Conservation (phyloP, 768 basidiomycete genomes). For the Xerocomellus chrysenteron region DNA sequence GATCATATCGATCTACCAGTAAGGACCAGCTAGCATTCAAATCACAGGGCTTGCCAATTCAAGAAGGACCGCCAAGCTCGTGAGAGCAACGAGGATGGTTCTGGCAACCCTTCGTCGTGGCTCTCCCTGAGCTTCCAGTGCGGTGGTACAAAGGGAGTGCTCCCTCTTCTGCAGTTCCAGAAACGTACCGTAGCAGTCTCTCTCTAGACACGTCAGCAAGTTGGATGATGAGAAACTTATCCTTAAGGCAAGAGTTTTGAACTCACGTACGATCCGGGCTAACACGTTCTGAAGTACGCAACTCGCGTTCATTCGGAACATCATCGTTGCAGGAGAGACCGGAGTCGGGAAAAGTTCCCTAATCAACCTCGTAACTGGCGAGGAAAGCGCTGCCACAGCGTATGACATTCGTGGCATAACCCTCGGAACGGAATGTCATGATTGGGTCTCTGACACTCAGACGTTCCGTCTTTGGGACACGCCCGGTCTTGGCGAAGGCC, state of each 20-base stretch:
- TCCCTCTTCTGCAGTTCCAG: background rate
- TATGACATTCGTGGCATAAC: constrained; percentile 26
- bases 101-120: constrained; percentile 7
- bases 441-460: constrained; percentile 12
- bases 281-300: constrained; percentile 5
- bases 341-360: constrained; percentile 34
- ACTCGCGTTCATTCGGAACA: constrained; percentile 23
- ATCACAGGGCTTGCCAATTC: constrained; percentile 21
- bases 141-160: constrained; percentile 4
- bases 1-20: constrained; percentile 20
- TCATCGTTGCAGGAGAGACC: constrained; percentile 29
- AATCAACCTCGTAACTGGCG: constrained; percentile 29
- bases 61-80: constrained; percentile 13
- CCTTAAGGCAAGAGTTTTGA: constrained; percentile 1
- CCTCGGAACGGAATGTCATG: constrained; percentile 17
- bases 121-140: background rate
- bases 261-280: background rate
- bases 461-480: constrained; percentile 34
- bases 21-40: background rate
- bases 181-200: background rate
- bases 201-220: background rate
- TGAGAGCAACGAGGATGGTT: constrained; percentile 25
- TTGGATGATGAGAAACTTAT: constrained; percentile 8
- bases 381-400: constrained; percentile 20
- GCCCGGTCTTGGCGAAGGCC: constrained; percentile 31